A percentile compares a stretch with the other conserved stretches of the same genome.
Evolutionary conservation across 108 stramenopile genomes (phyloP).

Genomic region (Cyclotella choctawhatcheeana): DNA sequence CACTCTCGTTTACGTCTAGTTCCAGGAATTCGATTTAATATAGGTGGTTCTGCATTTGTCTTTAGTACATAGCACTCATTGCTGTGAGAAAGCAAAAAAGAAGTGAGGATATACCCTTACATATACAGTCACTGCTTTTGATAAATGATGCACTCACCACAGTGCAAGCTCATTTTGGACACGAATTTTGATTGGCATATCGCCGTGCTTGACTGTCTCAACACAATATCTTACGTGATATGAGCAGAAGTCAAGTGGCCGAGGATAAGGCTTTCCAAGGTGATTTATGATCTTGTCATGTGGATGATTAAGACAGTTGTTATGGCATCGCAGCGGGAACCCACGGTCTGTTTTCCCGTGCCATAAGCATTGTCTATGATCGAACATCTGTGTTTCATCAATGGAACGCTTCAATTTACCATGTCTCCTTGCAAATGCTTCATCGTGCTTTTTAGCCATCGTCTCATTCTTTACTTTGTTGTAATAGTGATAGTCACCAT

Average conservation of each 20-base stretch:
- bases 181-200: constrained; percentile 27
- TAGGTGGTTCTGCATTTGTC: constrained; percentile 7
- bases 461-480: constrained; percentile 22
- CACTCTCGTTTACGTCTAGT: constrained; percentile 21
- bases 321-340: constrained; percentile 23
- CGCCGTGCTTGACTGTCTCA: constrained; percentile 15
- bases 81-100: too few relatives aligned
- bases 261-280: constrained; percentile 3
- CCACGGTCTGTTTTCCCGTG: constrained; percentile 15
- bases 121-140: too few relatives aligned
- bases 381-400: neutral
- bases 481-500: constrained; percentile 35
- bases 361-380: constrained; percentile 24
- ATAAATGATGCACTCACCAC: too few relatives aligned
- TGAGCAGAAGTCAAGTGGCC: constrained; percentile 26
- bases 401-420: constrained; percentile 20
- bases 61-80: constrained; percentile 42
- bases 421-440: constrained; percentile 2
- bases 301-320: constrained; percentile 22
- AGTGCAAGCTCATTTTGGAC: constrained; percentile 34
- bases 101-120: too few relatives aligned
- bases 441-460: constrained; percentile 5
- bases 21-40: constrained; percentile 26
- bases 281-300: constrained; percentile 2
- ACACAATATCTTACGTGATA: constrained; percentile 40